Evolutionary conservation across 345 rosid species (phyloP).

Genomic region (Microthlaspi erraticum): DNA sequence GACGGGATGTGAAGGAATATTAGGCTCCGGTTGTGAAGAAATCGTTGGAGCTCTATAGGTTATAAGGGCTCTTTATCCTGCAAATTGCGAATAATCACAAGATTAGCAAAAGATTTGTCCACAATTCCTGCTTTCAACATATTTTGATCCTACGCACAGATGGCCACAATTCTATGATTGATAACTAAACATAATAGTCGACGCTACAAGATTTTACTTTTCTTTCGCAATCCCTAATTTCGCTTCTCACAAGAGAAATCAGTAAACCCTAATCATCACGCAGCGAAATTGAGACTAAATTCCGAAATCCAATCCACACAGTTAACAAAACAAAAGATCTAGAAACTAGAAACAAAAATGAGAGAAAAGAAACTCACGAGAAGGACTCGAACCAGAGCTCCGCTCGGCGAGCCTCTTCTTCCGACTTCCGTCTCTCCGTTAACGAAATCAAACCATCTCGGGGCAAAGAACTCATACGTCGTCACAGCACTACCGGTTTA

Average conservation of each 20-base stretch:
- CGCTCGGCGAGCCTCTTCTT: conserved; percentile 64
- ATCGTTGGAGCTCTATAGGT: no score
- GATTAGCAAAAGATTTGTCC: neutral
- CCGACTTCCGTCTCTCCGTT: conserved; percentile 73
- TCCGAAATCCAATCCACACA: conserved; percentile 7
- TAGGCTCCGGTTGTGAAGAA: conserved; percentile 21
- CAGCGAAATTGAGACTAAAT: no score
- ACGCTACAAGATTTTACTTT: neutral
- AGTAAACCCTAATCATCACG: no score
- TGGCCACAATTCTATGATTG: neutral
- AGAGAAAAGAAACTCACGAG: conserved; percentile 63
- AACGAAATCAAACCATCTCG: conserved; percentile 80
- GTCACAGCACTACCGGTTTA: conserved; percentile 11
- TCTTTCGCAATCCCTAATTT: no score
- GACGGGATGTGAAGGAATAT: neutral
- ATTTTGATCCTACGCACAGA: neutral
- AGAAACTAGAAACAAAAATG: neutral
- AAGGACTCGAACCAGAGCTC: conserved; percentile 96
- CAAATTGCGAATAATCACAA: conserved; percentile 5
- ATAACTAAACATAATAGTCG: neutral
- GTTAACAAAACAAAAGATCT: neutral
- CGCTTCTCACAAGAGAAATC: no score
- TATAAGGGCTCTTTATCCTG: conserved; percentile 31
- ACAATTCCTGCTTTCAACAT: neutral
- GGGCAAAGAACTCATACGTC: conserved; percentile 87